Evolutionary conservation across 83 land plant genomes (phyloP).

Genomic region (Larix sibirica): DNA sequence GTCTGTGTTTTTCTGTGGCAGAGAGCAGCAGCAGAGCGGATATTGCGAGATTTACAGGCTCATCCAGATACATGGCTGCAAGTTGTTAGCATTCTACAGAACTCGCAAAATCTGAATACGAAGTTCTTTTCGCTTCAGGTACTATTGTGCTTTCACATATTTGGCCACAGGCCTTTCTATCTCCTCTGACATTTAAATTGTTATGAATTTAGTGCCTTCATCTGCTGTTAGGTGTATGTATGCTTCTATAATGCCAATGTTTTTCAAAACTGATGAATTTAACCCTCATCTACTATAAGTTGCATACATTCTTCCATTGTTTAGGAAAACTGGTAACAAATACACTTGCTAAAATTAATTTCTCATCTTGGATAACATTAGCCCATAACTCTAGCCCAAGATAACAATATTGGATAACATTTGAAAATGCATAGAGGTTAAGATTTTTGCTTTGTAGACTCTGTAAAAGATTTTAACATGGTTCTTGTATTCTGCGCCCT

Average conservation of each 20-base stretch:
- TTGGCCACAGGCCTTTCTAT: too few species aligned
- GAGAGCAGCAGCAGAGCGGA: slow-evolving; percentile 96
- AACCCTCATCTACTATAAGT: too few species aligned
- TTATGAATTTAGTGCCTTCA: neutral
- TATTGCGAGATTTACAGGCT: slow-evolving; percentile 86
- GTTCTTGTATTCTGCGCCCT: neutral
- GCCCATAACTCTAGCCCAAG: neutral
- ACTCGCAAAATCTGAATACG: slow-evolving; percentile 79
- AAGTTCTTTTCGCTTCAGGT: slow-evolving; percentile 96
- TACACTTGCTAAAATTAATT: too few species aligned
- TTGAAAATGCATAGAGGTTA: neutral
- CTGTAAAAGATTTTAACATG: neutral
- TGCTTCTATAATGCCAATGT: neutral
- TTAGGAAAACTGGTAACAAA: too few species aligned
- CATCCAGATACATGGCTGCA: slow-evolving; percentile 98
- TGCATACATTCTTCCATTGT: too few species aligned
- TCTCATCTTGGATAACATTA: too few species aligned
- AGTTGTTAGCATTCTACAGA: slow-evolving; percentile 89
- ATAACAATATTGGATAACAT: neutral
- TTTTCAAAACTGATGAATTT: too few species aligned
- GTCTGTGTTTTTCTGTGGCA: slow-evolving; percentile 18
- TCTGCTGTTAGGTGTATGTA: neutral
- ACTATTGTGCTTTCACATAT: neutral
- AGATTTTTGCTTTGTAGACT: neutral
- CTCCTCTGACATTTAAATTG: too few species aligned